A percentile compares a stretch with the other conserved stretches of the same genome.
Conservation (phyloP, 2,329 filamentous ascomycete genomes). For the Pseudopithomyces chartarum region DNA sequence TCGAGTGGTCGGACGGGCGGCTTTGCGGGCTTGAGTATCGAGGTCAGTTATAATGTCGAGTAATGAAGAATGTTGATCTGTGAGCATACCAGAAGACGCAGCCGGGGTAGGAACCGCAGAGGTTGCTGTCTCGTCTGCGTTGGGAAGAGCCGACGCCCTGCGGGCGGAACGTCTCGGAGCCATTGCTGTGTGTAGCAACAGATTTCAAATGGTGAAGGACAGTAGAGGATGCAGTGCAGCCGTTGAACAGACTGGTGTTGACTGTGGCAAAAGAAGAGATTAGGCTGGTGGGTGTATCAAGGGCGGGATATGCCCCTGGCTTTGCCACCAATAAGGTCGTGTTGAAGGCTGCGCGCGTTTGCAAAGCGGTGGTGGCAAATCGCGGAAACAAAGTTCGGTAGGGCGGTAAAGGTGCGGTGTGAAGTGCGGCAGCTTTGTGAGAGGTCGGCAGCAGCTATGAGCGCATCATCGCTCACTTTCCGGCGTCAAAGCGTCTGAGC, state of each 20-base stretch:
- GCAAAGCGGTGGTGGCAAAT: constrained; percentile 34
- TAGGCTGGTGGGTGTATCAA: constrained; percentile 22
- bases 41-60: not conserved
- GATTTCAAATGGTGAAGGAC: not conserved
- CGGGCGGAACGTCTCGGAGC: constrained; percentile 31
- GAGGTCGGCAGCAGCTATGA: not conserved
- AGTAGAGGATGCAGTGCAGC: not conserved
- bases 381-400: constrained; percentile 6
- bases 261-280: constrained; percentile 9
- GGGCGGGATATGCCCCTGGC: constrained; percentile 27
- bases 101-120: not conserved
- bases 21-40: not conserved
- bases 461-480: constrained; percentile 4
- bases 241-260: not conserved
- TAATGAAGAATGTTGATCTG: not conserved
- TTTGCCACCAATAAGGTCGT: constrained; percentile 25
- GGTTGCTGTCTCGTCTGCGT: constrained; percentile 12
- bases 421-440: constrained; percentile 6
- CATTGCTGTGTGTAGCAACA: constrained; percentile 17
- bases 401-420: not conserved
- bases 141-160: constrained; percentile 24
- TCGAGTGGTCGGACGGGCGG: constrained; percentile 11
- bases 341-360: constrained; percentile 32
- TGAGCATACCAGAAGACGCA: not conserved
- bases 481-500: not conserved